Conservation (phyloP, 2,329 filamentous ascomycete genomes). For the Ascocoryne sarcoides region DNA sequence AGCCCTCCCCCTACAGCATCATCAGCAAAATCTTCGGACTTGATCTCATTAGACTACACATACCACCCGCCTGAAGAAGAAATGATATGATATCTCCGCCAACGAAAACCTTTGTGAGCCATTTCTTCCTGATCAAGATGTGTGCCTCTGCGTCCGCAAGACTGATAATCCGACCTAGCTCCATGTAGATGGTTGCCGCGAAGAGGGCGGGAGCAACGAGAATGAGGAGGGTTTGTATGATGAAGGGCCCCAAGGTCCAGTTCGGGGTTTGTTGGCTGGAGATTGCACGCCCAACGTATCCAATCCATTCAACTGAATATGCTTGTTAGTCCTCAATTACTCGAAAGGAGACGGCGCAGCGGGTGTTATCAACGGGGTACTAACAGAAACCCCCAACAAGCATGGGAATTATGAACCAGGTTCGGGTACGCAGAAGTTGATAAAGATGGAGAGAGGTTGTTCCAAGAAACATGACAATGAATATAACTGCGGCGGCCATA, state of each 20-base stretch:
- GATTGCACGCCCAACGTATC: conserved; percentile 26
- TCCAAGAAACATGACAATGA: conserved; percentile 33
- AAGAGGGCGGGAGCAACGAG: conserved; percentile 33
- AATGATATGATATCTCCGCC: conserved; percentile 32
- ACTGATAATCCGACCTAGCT: conserved; percentile 31
- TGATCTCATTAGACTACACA: conserved; percentile 29
- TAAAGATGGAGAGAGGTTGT: conserved; percentile 31
- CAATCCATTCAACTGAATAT: conserved; percentile 31
- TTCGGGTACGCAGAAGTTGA: conserved; percentile 32
- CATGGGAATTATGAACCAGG: conserved; percentile 44
- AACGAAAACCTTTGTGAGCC: conserved; percentile 33
- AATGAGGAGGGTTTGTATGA: conserved; percentile 29
- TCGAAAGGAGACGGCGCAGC: background rate
- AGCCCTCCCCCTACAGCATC: background rate
- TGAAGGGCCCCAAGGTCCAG: conserved; percentile 24
- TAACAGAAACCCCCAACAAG: conserved; percentile 43
- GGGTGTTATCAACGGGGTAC: no score
- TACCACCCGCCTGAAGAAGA: conserved; percentile 29
- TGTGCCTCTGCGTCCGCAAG: conserved; percentile 28
- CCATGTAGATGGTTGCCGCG: conserved; percentile 33
- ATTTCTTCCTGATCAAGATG: conserved; percentile 26
- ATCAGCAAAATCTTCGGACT: background rate
- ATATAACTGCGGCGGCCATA: conserved; percentile 34
- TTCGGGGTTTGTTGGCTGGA: conserved; percentile 16
- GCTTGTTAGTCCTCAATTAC: background rate